phyloP scores from a whole-genome alignment of 331 rosid genomes.

The Malus hybrid region DNA sequence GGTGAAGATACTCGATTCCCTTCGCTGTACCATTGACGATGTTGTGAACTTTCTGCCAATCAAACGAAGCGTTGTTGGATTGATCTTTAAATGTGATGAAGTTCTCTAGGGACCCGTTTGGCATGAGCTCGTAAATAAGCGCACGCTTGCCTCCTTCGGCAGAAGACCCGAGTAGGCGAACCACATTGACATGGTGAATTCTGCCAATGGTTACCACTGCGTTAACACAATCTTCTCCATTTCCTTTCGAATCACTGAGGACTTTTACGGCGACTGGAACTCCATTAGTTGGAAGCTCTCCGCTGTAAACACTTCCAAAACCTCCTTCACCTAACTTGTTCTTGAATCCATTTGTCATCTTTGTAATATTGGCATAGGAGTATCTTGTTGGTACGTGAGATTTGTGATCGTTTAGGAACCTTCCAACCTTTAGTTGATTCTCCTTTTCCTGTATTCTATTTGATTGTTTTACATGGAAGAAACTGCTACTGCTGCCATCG shows the following conservation, averaged over 20 bases:
- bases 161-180: not conserved
- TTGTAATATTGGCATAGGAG: not conserved
- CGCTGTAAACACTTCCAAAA: conserved; percentile 5
- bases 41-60: too few relatives aligned
- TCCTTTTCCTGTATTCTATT: not conserved
- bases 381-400: conserved; percentile 10
- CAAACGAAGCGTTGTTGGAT: not conserved
- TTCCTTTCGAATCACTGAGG: not conserved
- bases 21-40: too few relatives aligned
- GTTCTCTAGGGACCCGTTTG: conserved; percentile 5
- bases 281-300: not conserved
- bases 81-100: not conserved
- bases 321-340: not conserved
- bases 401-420: conserved; percentile 2
- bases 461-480: not conserved
- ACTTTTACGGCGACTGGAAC: not conserved
- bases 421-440: not conserved
- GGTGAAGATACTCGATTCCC: too few relatives aligned
- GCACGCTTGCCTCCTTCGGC: conserved; percentile 8
- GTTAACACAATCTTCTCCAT: not conserved
- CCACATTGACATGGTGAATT: conserved; percentile 5
- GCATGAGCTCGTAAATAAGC: conserved; percentile 1
- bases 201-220: conserved; percentile 12
- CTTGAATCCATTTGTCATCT: not conserved
- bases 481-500: not conserved